Conservation (phyloP, 2,329 filamentous ascomycete species). For the Claviceps spartinae region DNA sequence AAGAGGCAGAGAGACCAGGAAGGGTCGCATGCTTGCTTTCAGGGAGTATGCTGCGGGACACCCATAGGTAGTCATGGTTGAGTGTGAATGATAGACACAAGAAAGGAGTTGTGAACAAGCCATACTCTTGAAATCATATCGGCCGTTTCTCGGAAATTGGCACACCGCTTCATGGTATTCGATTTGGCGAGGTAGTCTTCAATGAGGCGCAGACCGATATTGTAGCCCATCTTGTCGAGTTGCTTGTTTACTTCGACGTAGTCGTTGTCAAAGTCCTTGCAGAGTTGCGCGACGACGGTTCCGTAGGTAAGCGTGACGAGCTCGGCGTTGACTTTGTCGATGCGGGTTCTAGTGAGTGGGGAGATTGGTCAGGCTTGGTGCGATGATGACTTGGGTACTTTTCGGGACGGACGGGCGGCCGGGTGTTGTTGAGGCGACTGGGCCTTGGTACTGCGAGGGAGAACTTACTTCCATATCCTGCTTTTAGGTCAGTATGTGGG, state of each 20-base stretch:
- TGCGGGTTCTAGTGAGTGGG: slow-evolving; percentile 54
- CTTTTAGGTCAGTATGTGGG: slow-evolving; percentile 13
- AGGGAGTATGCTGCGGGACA: no score
- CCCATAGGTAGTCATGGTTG: slow-evolving; percentile 32
- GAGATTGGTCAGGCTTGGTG: slow-evolving; percentile 16
- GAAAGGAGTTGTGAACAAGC: neutral
- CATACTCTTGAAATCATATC: slow-evolving; percentile 86
- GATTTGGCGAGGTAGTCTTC: slow-evolving; percentile 97
- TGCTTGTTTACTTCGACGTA: slow-evolving; percentile 96
- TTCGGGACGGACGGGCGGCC: neutral
- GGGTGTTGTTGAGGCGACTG: neutral
- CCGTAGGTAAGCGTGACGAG: slow-evolving; percentile 95
- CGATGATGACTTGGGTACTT: neutral
- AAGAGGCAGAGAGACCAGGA: no score
- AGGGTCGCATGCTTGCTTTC: no score
- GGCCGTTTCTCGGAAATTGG: slow-evolving; percentile 88
- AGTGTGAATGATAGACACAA: neutral
- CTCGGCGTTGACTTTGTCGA: slow-evolving; percentile 97
- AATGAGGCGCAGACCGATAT: slow-evolving; percentile 88
- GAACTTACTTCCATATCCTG: slow-evolving; percentile 84
- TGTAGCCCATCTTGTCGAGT: slow-evolving; percentile 98
- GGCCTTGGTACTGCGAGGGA: neutral
- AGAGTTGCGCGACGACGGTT: slow-evolving; percentile 91
- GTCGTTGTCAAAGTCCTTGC: slow-evolving; percentile 89
- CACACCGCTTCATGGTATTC: slow-evolving; percentile 74